These are phyloP conservation scores for Amanita inopinata DNA, from an alignment of 768 basidiomycete genomes.

Conservation along the genomic window DNA sequence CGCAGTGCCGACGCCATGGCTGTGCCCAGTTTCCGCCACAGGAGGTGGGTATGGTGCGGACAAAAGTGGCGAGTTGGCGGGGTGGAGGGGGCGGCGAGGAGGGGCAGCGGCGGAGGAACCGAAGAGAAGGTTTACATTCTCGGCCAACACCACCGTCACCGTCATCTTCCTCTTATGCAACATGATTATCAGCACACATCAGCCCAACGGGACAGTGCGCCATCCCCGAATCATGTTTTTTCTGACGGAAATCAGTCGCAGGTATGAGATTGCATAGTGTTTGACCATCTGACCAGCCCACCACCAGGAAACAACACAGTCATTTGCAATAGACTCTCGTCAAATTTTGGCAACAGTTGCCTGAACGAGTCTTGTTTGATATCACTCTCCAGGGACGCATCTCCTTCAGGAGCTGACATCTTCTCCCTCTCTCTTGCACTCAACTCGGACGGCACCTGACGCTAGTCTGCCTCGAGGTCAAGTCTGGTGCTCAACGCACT, in stretches of 20 bases:
- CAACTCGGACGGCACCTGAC: no score
- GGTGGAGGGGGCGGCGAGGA: no score
- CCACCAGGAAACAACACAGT: not conserved
- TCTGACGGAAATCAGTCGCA: not conserved
- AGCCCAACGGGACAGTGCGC: no score
- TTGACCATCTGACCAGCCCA: no score
- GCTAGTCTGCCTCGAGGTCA: not conserved
- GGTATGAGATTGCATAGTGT: no score
- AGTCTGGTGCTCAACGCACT: not conserved
- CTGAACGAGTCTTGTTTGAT: not conserved
- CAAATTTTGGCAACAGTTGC: not conserved
- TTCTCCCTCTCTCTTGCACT: no score
- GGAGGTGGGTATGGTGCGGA: no score
- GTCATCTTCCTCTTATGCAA: not conserved
- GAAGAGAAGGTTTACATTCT: no score
- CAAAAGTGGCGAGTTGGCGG: constrained; percentile 1
- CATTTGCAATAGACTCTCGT: not conserved
- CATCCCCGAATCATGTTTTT: not conserved
- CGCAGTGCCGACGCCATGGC: no score
- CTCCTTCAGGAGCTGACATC: not conserved
- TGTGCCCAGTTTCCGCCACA: no score
- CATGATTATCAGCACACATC: constrained; percentile 5
- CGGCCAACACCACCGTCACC: no score
- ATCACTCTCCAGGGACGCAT: not conserved
- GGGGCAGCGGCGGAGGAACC: no score